Evolutionary conservation across 306 rosid genomes (phyloP).

Genomic region (Alnus glutinosa): DNA sequence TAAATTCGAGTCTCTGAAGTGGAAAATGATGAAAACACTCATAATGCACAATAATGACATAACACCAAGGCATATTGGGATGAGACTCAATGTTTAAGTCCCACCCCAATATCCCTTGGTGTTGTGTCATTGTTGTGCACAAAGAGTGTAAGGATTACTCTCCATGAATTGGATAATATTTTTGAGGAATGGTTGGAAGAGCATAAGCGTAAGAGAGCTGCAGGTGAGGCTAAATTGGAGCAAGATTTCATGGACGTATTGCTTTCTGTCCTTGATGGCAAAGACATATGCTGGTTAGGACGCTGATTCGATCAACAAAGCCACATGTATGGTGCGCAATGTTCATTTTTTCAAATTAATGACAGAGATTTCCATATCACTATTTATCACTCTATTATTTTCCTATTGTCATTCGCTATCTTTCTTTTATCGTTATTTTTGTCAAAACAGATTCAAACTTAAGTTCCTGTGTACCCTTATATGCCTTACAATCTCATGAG

Average conservation of each 20-base stretch:
- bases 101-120: too few relatives aligned
- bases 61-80: too few relatives aligned
- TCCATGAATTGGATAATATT: slow-evolving; percentile 41
- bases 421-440: too few relatives aligned
- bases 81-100: too few relatives aligned
- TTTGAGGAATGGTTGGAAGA: slow-evolving; percentile 46
- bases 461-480: too few relatives aligned
- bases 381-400: neutral
- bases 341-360: neutral
- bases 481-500: too few relatives aligned
- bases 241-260: slow-evolving; percentile 49
- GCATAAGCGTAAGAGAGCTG: slow-evolving; percentile 31
- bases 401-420: too few relatives aligned
- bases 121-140: slow-evolving; percentile 34
- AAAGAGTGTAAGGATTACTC: too few relatives aligned
- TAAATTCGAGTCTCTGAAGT: slow-evolving; percentile 37
- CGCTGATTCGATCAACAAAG: slow-evolving; percentile 44
- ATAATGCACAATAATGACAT: too few relatives aligned
- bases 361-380: too few relatives aligned
- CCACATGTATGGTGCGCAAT: slow-evolving; percentile 43
- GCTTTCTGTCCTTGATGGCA: slow-evolving; percentile 11
- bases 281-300: slow-evolving; percentile 32
- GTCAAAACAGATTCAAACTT: too few relatives aligned
- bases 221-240: neutral
- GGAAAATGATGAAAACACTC: too few relatives aligned